Evolutionary conservation across 805 yeast species (phyloP).

Genomic region (Barnettozyma sucrosica): DNA sequence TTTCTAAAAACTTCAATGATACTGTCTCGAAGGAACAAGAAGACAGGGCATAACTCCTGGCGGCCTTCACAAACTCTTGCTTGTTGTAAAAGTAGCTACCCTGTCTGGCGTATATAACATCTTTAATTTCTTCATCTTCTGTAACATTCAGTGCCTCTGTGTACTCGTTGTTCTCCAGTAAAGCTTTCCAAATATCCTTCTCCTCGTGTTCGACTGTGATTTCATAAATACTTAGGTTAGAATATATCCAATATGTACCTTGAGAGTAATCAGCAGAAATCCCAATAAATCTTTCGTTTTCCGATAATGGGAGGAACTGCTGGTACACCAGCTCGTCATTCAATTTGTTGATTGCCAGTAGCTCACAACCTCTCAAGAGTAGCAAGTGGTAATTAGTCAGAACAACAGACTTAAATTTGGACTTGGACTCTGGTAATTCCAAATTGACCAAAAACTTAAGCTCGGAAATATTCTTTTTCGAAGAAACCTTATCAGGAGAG

Average conservation of each 20-base stretch:
- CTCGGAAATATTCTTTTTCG: constrained; percentile 25
- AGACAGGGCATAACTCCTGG: constrained; percentile 55
- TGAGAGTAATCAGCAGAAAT: constrained; percentile 42
- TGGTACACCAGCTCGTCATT: constrained; percentile 42
- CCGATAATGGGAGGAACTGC: constrained; percentile 32
- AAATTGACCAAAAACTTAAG: constrained; percentile 35
- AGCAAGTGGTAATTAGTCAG: constrained; percentile 52
- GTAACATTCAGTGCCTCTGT: constrained; percentile 54
- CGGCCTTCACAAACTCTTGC: constrained; percentile 35
- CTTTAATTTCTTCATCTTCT: constrained; percentile 34
- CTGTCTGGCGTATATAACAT: constrained; percentile 45
- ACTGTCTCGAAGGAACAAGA: constrained; percentile 64
- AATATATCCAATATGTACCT: constrained; percentile 73
- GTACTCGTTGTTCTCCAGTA: constrained; percentile 47
- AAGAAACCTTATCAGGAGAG: constrained; percentile 15
- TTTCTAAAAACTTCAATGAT: constrained; percentile 49
- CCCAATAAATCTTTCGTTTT: constrained; percentile 37
- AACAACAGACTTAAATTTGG: constrained; percentile 34
- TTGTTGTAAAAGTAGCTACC: constrained; percentile 43
- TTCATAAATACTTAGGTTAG: constrained; percentile 60
- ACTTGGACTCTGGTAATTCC: constrained; percentile 33
- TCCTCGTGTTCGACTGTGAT: constrained; percentile 64
- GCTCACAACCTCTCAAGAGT: constrained; percentile 37
- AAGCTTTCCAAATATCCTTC: constrained; percentile 65
- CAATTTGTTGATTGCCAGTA: constrained; percentile 44